These are phyloP conservation scores for Calocera cornea DNA, from an alignment of 768 basidiomycete genomes.

Conservation along the genomic window DNA sequence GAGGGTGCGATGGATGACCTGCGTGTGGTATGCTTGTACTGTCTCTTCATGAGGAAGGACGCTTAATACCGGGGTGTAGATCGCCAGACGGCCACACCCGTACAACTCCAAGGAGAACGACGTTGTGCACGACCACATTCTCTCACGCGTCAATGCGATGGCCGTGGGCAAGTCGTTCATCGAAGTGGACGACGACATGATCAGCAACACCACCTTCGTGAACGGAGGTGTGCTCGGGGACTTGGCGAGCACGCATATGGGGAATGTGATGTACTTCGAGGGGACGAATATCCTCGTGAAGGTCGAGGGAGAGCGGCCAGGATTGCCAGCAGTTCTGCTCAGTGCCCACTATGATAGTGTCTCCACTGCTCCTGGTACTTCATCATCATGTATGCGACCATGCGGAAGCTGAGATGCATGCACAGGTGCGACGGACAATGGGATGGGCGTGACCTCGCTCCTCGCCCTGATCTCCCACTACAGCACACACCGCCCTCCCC, in stretches of 20 bases:
- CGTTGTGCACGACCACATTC: slow-evolving; percentile 44
- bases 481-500: slow-evolving; percentile 33
- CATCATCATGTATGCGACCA: no score
- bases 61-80: slow-evolving; percentile 24
- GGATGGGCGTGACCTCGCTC: slow-evolving; percentile 55
- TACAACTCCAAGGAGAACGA: slow-evolving; percentile 70
- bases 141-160: slow-evolving; percentile 39
- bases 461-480: slow-evolving; percentile 49
- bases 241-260: background rate
- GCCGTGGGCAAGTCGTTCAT: slow-evolving; percentile 21
- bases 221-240: slow-evolving; percentile 26
- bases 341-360: slow-evolving; percentile 52
- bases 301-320: slow-evolving; percentile 38
- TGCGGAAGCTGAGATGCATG: background rate
- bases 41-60: slow-evolving; percentile 13
- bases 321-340: slow-evolving; percentile 46
- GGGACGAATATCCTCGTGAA: slow-evolving; percentile 47
- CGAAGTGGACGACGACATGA: slow-evolving; percentile 13
- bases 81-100: slow-evolving; percentile 58
- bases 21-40: slow-evolving; percentile 20
- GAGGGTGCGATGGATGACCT: slow-evolving; percentile 46
- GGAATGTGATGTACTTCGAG: slow-evolving; percentile 23
- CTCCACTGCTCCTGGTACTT: slow-evolving; percentile 3
- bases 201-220: slow-evolving; percentile 33
- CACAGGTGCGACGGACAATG: slow-evolving; percentile 59